Base-by-base conservation (phyloP, 768 basidiomycete genomes). In the Mycena epipterygia region DNA sequence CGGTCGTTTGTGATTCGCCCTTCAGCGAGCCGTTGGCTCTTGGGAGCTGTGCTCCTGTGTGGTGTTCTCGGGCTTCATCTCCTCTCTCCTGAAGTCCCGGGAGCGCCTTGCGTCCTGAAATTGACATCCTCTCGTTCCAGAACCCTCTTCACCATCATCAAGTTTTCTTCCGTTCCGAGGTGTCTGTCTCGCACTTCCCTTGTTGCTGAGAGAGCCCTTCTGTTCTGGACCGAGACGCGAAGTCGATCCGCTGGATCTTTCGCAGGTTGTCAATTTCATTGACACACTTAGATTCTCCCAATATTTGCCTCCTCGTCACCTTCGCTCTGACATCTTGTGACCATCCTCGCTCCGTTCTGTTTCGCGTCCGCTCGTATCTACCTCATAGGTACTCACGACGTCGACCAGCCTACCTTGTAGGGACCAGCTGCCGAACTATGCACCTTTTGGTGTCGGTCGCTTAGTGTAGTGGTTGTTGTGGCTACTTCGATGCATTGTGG, bases 21-120 rank as follows among this genome's bases (percentile, higher is more conserved):
- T 64, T 62, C 63, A 64, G 49, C 53, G 63, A 56, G 64, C 64
- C 53, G 32, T 64, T 35, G 52, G 63, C 52, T 64, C 63, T 65
- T 44, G 35, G 64, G 53, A 65, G 64, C 55, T 49, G 64, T 64
- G 51, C 51, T 64, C 49, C 51, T 11, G 23, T 35, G 23, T 52
- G 49, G 62, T 64, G 62, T 64, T 64, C 32, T 42, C 51, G 62
- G 62, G 62, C 37, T 42, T 64, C 63, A 64, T 64, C 62, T 55
- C 49, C 6, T 55, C 51, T 64, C 60, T 64, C 51, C 48, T 21
- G 35, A 42, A 59, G 30, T 8, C 48, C 61, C 33, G 61, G 61
- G 61, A 51, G 23, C 61, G n/a, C 49, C 46, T 37, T 39, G 61
- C 23, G 61, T 63, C 25, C 61, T 52, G 61, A 63, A 52, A 39